These are phyloP conservation scores for Mrakia frigida DNA, from an alignment of 768 basidiomycete genomes.

Conservation along the genomic window DNA sequence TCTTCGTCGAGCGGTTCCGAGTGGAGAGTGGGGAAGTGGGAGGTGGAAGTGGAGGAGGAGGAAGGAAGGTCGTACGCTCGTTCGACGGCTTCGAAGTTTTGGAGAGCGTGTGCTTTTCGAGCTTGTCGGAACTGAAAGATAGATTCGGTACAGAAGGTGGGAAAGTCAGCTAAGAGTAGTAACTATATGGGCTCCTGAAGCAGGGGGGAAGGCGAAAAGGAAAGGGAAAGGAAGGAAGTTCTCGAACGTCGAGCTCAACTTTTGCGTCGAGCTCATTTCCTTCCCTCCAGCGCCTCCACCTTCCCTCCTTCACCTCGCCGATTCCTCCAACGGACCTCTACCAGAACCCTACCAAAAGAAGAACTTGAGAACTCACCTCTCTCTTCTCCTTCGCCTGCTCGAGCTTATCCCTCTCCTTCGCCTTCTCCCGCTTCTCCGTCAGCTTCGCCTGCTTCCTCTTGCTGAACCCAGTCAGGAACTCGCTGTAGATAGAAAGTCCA, in stretches of 20 bases:
- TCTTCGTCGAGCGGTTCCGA: slow-evolving; percentile 29
- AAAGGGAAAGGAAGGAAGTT: background rate
- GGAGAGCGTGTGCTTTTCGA: slow-evolving; percentile 23
- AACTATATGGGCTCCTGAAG: too few species aligned
- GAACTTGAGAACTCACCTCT: slow-evolving; percentile 30
- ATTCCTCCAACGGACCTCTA: too few species aligned
- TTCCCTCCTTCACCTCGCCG: background rate
- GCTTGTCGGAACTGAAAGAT: slow-evolving; percentile 24
- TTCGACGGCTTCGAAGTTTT: slow-evolving; percentile 31
- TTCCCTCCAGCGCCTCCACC: background rate
- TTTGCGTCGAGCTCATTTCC: slow-evolving; percentile 10
- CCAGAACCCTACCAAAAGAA: too few species aligned
- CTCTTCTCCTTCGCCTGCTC: slow-evolving; percentile 20
- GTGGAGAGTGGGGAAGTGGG: background rate
- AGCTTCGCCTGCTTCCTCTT: slow-evolving; percentile 34
- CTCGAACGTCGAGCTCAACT: slow-evolving; percentile 6
- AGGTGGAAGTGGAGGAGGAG: background rate
- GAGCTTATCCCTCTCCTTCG: slow-evolving; percentile 27
- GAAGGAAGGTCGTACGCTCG: slow-evolving; percentile 24
- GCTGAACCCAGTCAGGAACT: slow-evolving; percentile 32
- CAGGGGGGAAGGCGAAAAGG: background rate
- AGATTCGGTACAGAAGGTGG: background rate
- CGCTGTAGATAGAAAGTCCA: background rate
- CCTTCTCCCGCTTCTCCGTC: slow-evolving; percentile 30
- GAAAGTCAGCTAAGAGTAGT: background rate